These are phyloP conservation scores for Suhomyces sp. DNA, from an alignment of 805 yeast species.

Conservation along the genomic window DNA sequence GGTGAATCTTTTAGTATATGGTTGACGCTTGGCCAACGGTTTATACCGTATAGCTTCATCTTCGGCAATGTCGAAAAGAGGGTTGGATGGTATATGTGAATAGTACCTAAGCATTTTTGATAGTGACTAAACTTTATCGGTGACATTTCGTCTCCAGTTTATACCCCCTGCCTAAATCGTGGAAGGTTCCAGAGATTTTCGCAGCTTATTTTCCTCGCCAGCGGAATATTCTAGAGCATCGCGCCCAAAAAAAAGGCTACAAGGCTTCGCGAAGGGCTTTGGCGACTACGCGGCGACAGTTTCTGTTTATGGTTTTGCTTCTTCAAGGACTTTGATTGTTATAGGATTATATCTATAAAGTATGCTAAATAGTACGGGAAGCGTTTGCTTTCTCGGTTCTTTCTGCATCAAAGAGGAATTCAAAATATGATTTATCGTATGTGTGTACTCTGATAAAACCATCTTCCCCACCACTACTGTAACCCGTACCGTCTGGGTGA, in stretches of 20 bases:
- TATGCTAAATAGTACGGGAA: constrained; percentile 16
- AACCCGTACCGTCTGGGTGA: constrained; percentile 90
- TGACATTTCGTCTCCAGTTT: not conserved
- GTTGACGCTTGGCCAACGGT: not conserved
- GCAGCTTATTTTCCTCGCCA: not conserved
- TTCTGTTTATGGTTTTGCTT: not conserved
- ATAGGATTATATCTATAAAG: not conserved
- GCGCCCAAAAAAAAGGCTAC: not conserved
- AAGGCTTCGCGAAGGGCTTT: not conserved
- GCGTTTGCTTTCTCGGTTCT: constrained; percentile 57
- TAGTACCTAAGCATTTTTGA: constrained; percentile 1
- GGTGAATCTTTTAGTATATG: not conserved
- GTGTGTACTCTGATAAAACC: constrained; percentile 93
- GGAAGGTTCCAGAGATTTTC: constrained; percentile 3
- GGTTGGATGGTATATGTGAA: not conserved
- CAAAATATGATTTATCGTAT: constrained; percentile 89
- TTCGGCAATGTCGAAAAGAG: not conserved
- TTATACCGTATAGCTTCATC: not conserved
- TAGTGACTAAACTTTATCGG: not conserved
- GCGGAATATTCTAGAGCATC: constrained; percentile 3
- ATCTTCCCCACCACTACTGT: constrained; percentile 98
- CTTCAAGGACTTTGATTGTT: not conserved
- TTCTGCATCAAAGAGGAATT: constrained; percentile 83
- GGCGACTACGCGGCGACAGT: not conserved
- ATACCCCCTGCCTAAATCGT: not conserved